Evolutionary conservation across 2,329 filamentous ascomycete species (phyloP).

Genomic region (Claviceps humidiphila): DNA sequence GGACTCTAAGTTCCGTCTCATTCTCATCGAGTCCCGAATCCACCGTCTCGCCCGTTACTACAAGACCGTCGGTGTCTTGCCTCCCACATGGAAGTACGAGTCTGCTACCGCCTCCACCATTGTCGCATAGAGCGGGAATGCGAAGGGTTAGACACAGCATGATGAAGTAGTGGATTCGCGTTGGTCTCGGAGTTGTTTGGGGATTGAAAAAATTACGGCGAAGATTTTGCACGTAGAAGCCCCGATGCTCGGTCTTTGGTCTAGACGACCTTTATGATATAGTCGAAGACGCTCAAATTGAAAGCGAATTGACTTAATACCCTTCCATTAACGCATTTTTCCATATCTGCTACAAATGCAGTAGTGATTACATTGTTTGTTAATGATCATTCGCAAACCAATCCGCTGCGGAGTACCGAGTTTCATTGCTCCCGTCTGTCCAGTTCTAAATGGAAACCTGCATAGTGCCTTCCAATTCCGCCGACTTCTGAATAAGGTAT

Average conservation of each 20-base stretch:
- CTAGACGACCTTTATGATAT: conserved; percentile 17
- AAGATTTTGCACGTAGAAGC: conserved; percentile 30
- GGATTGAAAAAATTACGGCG: conserved; percentile 22
- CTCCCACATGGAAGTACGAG: conserved; percentile 99
- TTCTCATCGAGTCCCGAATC: conserved; percentile 99
- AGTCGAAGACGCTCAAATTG: conserved; percentile 19
- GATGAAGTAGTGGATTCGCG: conserved; percentile 18
- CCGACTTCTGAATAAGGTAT: conserved; percentile 54
- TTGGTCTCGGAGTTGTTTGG: conserved; percentile 34
- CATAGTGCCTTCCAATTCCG: conserved; percentile 40
- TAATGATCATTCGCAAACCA: conserved; percentile 5
- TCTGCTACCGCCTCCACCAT: conserved; percentile 89
- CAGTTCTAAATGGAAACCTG: background rate
- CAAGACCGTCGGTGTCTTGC: conserved; percentile 78
- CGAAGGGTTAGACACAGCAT: conserved; percentile 2
- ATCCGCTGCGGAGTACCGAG: background rate
- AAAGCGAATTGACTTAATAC: conserved; percentile 15
- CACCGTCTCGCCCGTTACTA: conserved; percentile 99
- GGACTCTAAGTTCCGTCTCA: conserved; percentile 99
- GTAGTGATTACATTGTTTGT: background rate
- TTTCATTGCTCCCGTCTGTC: too few relatives aligned
- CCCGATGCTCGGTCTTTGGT: conserved; percentile 27
- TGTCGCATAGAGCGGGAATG: conserved; percentile 55
- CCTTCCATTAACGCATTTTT: background rate
- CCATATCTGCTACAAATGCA: background rate